These are phyloP conservation scores for Eudorina sp. DNA, from an alignment of 139 green algal genomes.

Conservation along the genomic window DNA sequence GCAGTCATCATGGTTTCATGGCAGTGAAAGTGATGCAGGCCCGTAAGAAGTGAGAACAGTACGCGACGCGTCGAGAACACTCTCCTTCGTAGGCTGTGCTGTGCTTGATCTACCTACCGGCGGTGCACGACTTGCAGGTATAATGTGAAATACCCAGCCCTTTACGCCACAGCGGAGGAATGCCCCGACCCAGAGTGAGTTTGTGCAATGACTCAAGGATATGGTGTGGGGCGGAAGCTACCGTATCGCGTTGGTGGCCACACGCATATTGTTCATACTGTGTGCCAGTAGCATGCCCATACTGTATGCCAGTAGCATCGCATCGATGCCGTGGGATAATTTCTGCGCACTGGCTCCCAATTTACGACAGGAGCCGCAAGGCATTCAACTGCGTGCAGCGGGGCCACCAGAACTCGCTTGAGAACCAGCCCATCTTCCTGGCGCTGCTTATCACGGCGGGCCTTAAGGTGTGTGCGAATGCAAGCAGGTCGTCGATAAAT, in stretches of 20 bases:
- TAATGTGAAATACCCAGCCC: constrained; percentile 65
- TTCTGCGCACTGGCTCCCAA: background rate
- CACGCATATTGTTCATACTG: no score
- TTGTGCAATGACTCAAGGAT: background rate
- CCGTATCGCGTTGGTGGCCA: no score
- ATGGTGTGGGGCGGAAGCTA: background rate
- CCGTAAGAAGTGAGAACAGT: constrained; percentile 41
- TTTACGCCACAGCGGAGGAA: constrained; percentile 68
- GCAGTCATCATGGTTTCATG: constrained; percentile 49
- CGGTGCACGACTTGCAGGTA: constrained; percentile 58
- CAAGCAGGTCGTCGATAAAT: background rate
- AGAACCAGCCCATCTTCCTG: constrained; percentile 73
- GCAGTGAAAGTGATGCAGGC: constrained; percentile 44
- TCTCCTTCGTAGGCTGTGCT: no score
- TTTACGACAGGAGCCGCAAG: constrained; percentile 35
- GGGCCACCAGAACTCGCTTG: constrained; percentile 80
- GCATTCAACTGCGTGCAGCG: constrained; percentile 76
- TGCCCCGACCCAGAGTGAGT: constrained; percentile 58
- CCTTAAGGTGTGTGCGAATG: constrained; percentile 52
- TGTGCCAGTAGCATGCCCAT: no score
- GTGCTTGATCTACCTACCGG: no score
- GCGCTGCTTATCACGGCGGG: constrained; percentile 56
- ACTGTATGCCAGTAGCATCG: no score
- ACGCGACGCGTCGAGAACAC: no score
- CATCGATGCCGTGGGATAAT: no score